Conservation (phyloP, 306 rosid genomes). For the Senna tora region DNA sequence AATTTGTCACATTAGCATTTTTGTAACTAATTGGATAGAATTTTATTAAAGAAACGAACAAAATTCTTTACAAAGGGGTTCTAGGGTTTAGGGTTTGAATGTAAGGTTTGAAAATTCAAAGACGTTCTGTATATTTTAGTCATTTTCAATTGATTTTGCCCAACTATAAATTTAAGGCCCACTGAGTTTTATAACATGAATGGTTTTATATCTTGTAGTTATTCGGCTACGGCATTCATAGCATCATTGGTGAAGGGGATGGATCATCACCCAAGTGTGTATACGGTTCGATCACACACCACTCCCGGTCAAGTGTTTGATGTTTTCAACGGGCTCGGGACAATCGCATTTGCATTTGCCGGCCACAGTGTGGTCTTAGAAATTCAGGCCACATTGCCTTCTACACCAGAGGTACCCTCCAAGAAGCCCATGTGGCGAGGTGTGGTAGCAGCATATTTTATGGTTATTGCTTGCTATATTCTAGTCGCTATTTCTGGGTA, state of each 20-base stretch:
- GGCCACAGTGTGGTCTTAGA: slow-evolving; percentile 71
- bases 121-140: too few species aligned
- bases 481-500: slow-evolving; percentile 58
- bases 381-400: slow-evolving; percentile 81
- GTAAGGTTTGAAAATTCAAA: too few species aligned
- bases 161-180: too few species aligned
- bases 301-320: slow-evolving; percentile 43
- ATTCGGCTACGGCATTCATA: slow-evolving; percentile 50
- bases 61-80: too few species aligned
- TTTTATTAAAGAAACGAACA: too few species aligned
- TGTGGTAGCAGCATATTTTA: slow-evolving; percentile 47
- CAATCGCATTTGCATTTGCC: slow-evolving; percentile 71
- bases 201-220: slow-evolving; percentile 21
- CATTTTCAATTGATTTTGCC: too few species aligned
- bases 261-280: slow-evolving; percentile 22
- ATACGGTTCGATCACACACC: slow-evolving; percentile 48
- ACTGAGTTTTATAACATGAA: neutral
- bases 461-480: slow-evolving; percentile 57
- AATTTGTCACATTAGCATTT: too few species aligned
- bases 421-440: slow-evolving; percentile 77
- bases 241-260: slow-evolving; percentile 45
- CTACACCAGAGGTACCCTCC: slow-evolving; percentile 56
- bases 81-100: too few species aligned
- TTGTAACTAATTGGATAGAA: too few species aligned
- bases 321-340: slow-evolving; percentile 60